Base-by-base conservation (phyloP, 2,329 filamentous ascomycete genomes). In the Alternaria solani region DNA sequence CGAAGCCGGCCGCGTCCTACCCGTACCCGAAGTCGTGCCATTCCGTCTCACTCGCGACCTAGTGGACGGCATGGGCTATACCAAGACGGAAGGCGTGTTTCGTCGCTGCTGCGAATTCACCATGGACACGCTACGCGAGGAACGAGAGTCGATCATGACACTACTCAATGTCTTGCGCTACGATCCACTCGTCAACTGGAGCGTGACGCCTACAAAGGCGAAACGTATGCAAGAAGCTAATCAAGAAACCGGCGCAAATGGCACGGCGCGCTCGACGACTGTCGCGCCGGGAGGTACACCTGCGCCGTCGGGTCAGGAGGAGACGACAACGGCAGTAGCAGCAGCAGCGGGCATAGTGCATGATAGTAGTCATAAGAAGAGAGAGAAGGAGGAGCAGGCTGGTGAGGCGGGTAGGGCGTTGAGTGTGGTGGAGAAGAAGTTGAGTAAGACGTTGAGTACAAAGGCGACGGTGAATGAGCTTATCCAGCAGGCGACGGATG, bases 41-140 rank as follows among this genome's bases (percentile, higher is more conserved):
- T 99, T 99, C 83, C 89, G 95, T 0, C 82, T 99, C 54, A 98
- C 95, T 9, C 87, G 95, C 55, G 95, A 99, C 72, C 89, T 99
- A 55, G 92, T 98, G 5, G 96, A 99, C 74, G 96, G 93, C 26
- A 97, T 99, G 92, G 95, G 95, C 28, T 91, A 96, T 67, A 96
- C 92, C 3, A 93, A 92, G 71, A 96, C 94, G 0, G 96, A 99
- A 78, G 95, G 95, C 4, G 93, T 98, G 0, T 99, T 98, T 82
- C 88, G 95, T 7, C 88, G 96, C n/a, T 98, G 94, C 80, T 99
- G 95, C 78, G 96, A 99, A 76, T 98, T 98, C 76, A 98, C 94
- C 0, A 87, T 99, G 32, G 93, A 97, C 63, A 94, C 96, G 2
- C 83, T 99, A 36, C 89, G 95, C n/a, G 91, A 96, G 71, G 95